Conservation (phyloP, 2,329 filamentous ascomycete species). For the Phyllosticta paracitricarpa region DNA sequence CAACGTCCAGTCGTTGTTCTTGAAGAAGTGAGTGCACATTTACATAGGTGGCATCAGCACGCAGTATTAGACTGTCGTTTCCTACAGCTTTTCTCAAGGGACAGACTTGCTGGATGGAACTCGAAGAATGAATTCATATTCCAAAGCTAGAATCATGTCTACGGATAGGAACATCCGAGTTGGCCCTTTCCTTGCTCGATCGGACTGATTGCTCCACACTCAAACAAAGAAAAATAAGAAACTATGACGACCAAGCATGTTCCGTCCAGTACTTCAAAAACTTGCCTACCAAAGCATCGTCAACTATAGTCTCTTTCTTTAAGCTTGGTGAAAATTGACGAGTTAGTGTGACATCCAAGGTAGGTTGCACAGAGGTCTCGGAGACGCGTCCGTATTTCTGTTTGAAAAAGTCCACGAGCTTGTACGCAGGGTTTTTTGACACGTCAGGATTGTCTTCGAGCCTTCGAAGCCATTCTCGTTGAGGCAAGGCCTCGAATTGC, state of each 20-base stretch:
- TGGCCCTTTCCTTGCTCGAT: neutral
- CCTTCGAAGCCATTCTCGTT: constrained; percentile 3
- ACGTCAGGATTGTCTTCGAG: constrained; percentile 36
- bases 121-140: neutral
- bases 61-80: neutral
- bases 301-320: neutral
- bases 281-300: neutral
- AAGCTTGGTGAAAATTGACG: neutral
- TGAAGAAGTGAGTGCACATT: constrained; percentile 6
- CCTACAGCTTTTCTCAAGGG: neutral
- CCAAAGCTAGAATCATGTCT: neutral
- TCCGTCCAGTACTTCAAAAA: constrained; percentile 5
- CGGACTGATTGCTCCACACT: neutral
- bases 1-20: constrained; percentile 26
- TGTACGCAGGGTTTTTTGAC: constrained; percentile 40
- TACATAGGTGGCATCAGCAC: neutral
- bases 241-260: neutral
- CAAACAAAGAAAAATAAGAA: neutral
- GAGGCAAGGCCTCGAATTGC: constrained; percentile 4
- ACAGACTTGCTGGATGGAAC: neutral
- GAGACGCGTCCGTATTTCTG: constrained; percentile 37
- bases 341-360: neutral
- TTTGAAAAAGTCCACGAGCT: constrained; percentile 44
- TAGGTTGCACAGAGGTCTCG: neutral
- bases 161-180: neutral